Conservation (phyloP, 768 basidiomycete genomes). For the Gelatoporia subvermispora region DNA sequence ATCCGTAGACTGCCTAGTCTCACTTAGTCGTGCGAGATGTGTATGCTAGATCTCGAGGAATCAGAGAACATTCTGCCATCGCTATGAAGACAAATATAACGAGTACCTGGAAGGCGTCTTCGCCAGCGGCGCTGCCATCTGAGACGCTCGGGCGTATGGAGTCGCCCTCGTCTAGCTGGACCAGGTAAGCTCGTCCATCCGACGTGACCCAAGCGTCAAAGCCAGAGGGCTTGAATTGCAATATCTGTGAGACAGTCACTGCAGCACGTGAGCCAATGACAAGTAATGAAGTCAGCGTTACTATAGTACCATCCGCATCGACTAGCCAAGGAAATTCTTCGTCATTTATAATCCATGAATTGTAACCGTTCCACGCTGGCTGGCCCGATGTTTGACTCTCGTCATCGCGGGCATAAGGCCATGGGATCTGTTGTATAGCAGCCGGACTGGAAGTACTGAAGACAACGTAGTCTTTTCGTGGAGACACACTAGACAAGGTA, state of each 20-base stretch:
- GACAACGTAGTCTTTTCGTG: slow-evolving; percentile 59
- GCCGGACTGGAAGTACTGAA: slow-evolving; percentile 75
- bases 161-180: slow-evolving; percentile 41
- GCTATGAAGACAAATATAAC: background rate
- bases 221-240: slow-evolving; percentile 50
- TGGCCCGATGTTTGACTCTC: slow-evolving; percentile 26
- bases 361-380: slow-evolving; percentile 41
- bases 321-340: slow-evolving; percentile 69
- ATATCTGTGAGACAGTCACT: slow-evolving; percentile 69
- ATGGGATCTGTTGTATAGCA: slow-evolving; percentile 79
- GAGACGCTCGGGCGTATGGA: slow-evolving; percentile 12
- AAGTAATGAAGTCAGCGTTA: background rate
- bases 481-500: slow-evolving; percentile 55
- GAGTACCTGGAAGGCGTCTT: slow-evolving; percentile 10
- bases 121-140: slow-evolving; percentile 12
- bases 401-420: slow-evolving; percentile 56
- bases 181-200: slow-evolving; percentile 79
- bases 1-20: slow-evolving; percentile 9
- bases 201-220: slow-evolving; percentile 84
- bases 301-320: slow-evolving; percentile 59
- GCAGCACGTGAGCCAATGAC: background rate
- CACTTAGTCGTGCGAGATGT: slow-evolving; percentile 14
- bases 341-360: slow-evolving; percentile 68
- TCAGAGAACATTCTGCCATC: background rate
- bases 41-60: background rate